phyloP scores from a whole-genome alignment of 441 rosid genomes.

The Gossypium davidsonii region DNA sequence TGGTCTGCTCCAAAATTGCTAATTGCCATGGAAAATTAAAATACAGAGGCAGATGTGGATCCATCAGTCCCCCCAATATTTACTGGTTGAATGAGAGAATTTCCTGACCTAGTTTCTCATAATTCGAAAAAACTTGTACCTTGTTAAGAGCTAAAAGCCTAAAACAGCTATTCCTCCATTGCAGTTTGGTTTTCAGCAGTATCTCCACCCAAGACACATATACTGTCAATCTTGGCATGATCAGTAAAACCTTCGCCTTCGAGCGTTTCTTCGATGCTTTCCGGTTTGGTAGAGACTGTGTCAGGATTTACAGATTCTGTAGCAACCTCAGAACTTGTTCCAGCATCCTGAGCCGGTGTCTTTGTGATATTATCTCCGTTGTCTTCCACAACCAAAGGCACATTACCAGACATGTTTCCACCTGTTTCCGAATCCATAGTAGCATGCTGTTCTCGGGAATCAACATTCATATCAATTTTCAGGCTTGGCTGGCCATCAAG shows the following conservation, averaged over 20 bases:
- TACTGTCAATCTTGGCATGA: not conserved
- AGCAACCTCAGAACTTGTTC: slow-evolving; percentile 7
- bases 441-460: slow-evolving; percentile 18
- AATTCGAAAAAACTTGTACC: not conserved
- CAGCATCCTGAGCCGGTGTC: not conserved
- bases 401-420: slow-evolving; percentile 12
- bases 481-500: slow-evolving; percentile 3
- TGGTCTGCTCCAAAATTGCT: not conserved
- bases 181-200: not conserved
- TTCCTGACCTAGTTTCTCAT: not conserved
- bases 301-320: slow-evolving; percentile 9
- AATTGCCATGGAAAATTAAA: not conserved
- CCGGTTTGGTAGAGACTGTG: slow-evolving; percentile 6
- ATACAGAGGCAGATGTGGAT: not conserved
- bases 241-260: not conserved
- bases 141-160: not conserved
- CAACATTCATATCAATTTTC: slow-evolving; percentile 16
- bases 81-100: not conserved
- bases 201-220: slow-evolving; percentile 11
- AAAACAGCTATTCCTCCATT: slow-evolving; percentile 5
- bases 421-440: not conserved
- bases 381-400: slow-evolving; percentile 14
- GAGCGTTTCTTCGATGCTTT: not conserved
- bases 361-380: not conserved
- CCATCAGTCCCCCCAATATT: not conserved